These are phyloP conservation scores for Ceriops decandra DNA, from an alignment of 345 rosid species.

Conservation along the genomic window DNA sequence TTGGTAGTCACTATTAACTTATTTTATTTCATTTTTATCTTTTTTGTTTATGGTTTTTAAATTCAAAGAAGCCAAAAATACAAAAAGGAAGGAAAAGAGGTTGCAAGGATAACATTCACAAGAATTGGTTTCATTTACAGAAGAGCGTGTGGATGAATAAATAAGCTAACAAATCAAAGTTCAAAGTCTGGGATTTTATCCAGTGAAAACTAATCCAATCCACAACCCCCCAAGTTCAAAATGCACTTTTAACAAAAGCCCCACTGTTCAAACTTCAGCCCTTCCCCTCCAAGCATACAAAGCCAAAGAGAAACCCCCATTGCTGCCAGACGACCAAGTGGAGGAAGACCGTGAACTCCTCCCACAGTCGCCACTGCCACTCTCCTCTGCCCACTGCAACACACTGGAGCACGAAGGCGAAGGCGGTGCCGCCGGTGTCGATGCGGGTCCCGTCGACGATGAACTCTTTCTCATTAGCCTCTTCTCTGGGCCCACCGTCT, in stretches of 20 bases:
- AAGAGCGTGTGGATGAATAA: too few species aligned
- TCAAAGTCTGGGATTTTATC: background rate
- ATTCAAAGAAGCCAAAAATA: too few species aligned
- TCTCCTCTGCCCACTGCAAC: constrained; percentile 68
- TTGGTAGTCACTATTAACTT: too few species aligned
- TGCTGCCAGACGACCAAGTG: constrained; percentile 43
- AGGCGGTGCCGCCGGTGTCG: constrained; percentile 9
- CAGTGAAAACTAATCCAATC: background rate
- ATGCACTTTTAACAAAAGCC: background rate
- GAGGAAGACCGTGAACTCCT: constrained; percentile 60
- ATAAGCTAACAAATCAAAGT: background rate
- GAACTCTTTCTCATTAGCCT: constrained; percentile 48
- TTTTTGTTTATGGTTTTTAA: too few species aligned
- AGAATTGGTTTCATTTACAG: background rate
- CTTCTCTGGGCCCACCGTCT: constrained; percentile 56
- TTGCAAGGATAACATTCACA: background rate
- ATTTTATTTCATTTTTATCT: too few species aligned
- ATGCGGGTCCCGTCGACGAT: constrained; percentile 22
- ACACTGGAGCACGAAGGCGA: constrained; percentile 49
- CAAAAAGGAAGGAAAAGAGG: too few species aligned
- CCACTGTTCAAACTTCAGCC: background rate
- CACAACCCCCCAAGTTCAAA: background rate
- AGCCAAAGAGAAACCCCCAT: constrained; percentile 47
- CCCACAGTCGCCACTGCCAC: constrained; percentile 40
- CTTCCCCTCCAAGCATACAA: constrained; percentile 52